A percentile compares a stretch with the other conserved stretches of the same genome.
Evolutionary conservation across 148 eudicot species (phyloP).

Genomic region (Rhododendron williamsianum): DNA sequence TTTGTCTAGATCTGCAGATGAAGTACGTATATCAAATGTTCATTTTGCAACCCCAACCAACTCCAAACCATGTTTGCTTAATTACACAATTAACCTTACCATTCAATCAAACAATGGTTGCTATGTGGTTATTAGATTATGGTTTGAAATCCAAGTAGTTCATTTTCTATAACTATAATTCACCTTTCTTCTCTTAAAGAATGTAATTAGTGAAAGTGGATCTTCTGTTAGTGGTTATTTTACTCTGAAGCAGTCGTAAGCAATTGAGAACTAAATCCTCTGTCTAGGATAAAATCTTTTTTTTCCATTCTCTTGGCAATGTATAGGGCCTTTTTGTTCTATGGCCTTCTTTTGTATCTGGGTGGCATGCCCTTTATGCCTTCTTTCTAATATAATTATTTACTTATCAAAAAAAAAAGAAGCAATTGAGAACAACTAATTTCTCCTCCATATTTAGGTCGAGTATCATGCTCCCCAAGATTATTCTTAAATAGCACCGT

Average conservation of each 20-base stretch:
- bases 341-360: too few species aligned
- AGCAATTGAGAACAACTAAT: neutral
- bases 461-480: neutral
- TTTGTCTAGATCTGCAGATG: conserved; percentile 51
- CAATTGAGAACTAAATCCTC: neutral
- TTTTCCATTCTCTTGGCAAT: too few species aligned
- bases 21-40: conserved; percentile 36
- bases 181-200: neutral
- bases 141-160: neutral
- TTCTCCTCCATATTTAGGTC: neutral
- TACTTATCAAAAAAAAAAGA: too few species aligned
- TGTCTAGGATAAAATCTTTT: too few species aligned
- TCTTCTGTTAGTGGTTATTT: neutral
- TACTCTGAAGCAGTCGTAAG: neutral
- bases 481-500: neutral
- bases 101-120: neutral
- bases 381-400: too few species aligned
- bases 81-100: neutral
- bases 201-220: neutral
- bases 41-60: neutral
- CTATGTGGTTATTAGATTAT: neutral
- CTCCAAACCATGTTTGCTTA: neutral
- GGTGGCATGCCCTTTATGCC: too few species aligned
- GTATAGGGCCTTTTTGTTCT: too few species aligned
- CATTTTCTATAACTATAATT: neutral